Percentiles rank a stretch among this genome's conserved stretches.
Evolutionary conservation across 2,329 filamentous ascomycete genomes (phyloP).

Genomic region (Xylariaceae sp.): DNA sequence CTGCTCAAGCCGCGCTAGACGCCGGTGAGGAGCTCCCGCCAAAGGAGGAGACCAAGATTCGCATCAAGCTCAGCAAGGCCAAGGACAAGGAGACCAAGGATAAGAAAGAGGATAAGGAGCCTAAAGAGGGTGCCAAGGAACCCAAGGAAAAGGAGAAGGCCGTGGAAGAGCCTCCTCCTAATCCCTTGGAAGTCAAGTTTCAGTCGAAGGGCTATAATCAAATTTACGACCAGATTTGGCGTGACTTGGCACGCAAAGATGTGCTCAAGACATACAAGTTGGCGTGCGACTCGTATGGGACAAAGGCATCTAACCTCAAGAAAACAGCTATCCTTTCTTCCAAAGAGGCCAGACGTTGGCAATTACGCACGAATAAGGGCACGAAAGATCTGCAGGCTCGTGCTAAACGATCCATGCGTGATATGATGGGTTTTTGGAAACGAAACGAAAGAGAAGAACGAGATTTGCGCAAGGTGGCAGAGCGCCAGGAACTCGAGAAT

Average conservation of each 20-base stretch:
- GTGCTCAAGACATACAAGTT: constrained; percentile 88
- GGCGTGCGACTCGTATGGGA: constrained; percentile 77
- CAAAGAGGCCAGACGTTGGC: constrained; percentile 96
- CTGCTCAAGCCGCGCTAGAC: constrained; percentile 78
- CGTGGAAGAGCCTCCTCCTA: constrained; percentile 32
- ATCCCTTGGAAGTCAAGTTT: constrained; percentile 58
- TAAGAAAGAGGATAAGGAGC: constrained; percentile 39
- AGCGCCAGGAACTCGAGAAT: constrained; percentile 93
- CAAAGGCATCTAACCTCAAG: constrained; percentile 89
- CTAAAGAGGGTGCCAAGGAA: constrained; percentile 44
- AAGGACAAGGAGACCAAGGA: constrained; percentile 38
- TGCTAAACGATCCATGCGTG: constrained; percentile 96
- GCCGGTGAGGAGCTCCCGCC: constrained; percentile 67
- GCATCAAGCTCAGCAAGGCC: constrained; percentile 53
- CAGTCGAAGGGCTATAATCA: constrained; percentile 92
- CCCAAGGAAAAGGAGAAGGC: constrained; percentile 38
- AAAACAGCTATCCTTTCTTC: constrained; percentile 96
- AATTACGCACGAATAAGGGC: constrained; percentile 95
- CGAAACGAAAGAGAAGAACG: constrained; percentile 96
- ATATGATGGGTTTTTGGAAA: constrained; percentile 99
- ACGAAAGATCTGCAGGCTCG: constrained; percentile 95
- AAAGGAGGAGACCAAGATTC: constrained; percentile 55
- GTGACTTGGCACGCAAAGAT: constrained; percentile 88
- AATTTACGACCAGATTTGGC: constrained; percentile 96
- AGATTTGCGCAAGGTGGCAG: constrained; percentile 86